Conservation (phyloP, 805 yeast species). For the Candida boleticola region DNA sequence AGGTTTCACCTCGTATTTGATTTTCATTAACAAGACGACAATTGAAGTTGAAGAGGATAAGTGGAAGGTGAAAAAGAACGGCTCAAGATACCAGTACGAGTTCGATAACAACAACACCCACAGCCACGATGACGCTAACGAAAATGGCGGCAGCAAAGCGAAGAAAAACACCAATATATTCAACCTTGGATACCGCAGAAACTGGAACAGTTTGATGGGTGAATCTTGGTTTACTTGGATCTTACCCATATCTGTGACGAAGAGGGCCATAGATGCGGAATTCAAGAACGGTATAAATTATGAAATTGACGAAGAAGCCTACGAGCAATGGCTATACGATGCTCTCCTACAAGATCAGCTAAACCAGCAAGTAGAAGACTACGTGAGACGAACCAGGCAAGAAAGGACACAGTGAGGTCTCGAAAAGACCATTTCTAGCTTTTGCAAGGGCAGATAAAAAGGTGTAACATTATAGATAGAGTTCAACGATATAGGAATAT, state of each 20-base stretch:
- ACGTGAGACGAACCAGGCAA: slow-evolving; percentile 13
- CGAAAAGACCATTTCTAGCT: not conserved
- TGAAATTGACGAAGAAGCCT: slow-evolving; percentile 43
- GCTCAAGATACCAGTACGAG: slow-evolving; percentile 28
- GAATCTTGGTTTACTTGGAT: slow-evolving; percentile 61
- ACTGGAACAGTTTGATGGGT: slow-evolving; percentile 80
- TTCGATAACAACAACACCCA: slow-evolving; percentile 30
- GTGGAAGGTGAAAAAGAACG: slow-evolving; percentile 42
- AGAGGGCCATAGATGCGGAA: slow-evolving; percentile 14
- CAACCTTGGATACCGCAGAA: slow-evolving; percentile 63
- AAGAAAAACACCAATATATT: slow-evolving; percentile 62
- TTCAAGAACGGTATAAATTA: slow-evolving; percentile 51
- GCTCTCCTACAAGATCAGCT: slow-evolving; percentile 45
- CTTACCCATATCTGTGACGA: slow-evolving; percentile 48
- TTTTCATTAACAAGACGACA: slow-evolving; percentile 70
- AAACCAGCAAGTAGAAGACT: slow-evolving; percentile 37
- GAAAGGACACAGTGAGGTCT: not conserved
- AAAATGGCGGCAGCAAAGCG: slow-evolving; percentile 29
- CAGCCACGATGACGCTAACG: slow-evolving; percentile 32
- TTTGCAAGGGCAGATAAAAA: not conserved
- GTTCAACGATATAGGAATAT: not conserved
- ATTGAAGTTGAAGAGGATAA: slow-evolving; percentile 67
- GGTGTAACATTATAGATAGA: not conserved
- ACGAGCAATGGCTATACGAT: slow-evolving; percentile 38
- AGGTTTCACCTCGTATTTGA: slow-evolving; percentile 55